Evolutionary conservation across 2,329 filamentous ascomycete species (phyloP).

Genomic region (Epichloe brachyelytri): DNA sequence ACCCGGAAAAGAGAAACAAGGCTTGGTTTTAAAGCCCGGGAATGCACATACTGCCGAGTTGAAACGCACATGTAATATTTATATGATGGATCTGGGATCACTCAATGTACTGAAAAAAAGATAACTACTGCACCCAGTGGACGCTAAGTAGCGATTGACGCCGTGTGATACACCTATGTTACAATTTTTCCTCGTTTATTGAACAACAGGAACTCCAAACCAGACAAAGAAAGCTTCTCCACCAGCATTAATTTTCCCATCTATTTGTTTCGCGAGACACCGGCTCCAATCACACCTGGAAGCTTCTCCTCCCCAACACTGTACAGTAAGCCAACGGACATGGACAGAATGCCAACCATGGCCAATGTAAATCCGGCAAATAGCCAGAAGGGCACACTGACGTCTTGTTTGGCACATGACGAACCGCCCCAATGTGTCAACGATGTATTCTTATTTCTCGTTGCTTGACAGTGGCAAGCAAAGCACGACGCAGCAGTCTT

Average conservation of each 20-base stretch:
- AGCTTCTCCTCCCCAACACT: constrained; percentile 76
- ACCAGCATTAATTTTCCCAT: background rate
- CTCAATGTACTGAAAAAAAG: background rate
- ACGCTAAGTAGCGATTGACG: constrained; percentile 2
- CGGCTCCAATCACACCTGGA: constrained; percentile 90
- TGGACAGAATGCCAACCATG: constrained; percentile 53
- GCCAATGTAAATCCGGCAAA: constrained; percentile 62
- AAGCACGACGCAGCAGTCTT: constrained; percentile 49
- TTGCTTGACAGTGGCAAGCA: constrained; percentile 60
- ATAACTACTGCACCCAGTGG: background rate
- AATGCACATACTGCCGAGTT: too few relatives aligned
- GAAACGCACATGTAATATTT: too few relatives aligned
- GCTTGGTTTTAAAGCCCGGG: too few relatives aligned
- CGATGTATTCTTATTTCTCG: constrained; percentile 42
- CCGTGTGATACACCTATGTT: constrained; percentile 7
- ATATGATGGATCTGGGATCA: background rate
- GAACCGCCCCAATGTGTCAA: constrained; percentile 70
- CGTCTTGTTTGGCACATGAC: constrained; percentile 82
- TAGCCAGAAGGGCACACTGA: constrained; percentile 82
- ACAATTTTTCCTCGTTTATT: background rate
- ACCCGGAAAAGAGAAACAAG: background rate
- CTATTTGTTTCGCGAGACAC: constrained; percentile 62
- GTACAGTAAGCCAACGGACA: constrained; percentile 67
- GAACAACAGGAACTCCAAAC: constrained; percentile 4
- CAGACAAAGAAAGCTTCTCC: constrained; percentile 6